Conservation (phyloP, 2,329 filamentous ascomycete species). For the Davidsoniella virescens region DNA sequence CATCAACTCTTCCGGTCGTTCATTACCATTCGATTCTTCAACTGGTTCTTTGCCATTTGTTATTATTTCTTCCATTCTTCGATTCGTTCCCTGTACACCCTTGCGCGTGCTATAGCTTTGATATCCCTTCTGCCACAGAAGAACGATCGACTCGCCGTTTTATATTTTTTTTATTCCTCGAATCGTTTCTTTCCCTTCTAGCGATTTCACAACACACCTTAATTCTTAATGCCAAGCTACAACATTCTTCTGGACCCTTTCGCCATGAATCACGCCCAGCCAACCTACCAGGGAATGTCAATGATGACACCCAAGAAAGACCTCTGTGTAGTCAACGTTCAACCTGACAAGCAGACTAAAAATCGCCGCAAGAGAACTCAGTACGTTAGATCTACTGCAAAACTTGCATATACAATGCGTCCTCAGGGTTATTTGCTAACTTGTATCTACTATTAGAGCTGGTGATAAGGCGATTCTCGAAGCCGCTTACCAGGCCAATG, state of each 20-base stretch:
- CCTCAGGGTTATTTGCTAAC: conserved; percentile 13
- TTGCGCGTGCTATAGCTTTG: neutral
- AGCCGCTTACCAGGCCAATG: conserved; percentile 65
- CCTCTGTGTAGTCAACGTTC: conserved; percentile 14
- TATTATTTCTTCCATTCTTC: conserved; percentile 10
- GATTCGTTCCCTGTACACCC: neutral
- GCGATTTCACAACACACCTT: conserved; percentile 3
- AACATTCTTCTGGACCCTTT: conserved; percentile 2
- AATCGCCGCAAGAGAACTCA: conserved; percentile 14
- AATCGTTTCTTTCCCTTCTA: neutral
- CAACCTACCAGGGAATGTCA: conserved; percentile 4
- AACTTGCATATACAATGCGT: neutral
- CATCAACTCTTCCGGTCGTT: conserved; percentile 3
- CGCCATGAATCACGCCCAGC: conserved; percentile 10
- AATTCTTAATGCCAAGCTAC: conserved; percentile 13
- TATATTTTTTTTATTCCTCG: neutral
- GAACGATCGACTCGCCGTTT: neutral
- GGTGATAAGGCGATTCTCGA: conserved; percentile 84
- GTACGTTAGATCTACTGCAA: conserved; percentile 7
- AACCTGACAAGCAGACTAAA: conserved; percentile 14
- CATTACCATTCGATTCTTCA: conserved; percentile 2
- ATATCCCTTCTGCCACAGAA: neutral
- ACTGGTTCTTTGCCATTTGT: neutral
- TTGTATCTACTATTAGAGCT: conserved; percentile 36
- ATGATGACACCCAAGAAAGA: conserved; percentile 12